Conservation (phyloP, 768 basidiomycete genomes). For the Hirschioporus abietinus region DNA sequence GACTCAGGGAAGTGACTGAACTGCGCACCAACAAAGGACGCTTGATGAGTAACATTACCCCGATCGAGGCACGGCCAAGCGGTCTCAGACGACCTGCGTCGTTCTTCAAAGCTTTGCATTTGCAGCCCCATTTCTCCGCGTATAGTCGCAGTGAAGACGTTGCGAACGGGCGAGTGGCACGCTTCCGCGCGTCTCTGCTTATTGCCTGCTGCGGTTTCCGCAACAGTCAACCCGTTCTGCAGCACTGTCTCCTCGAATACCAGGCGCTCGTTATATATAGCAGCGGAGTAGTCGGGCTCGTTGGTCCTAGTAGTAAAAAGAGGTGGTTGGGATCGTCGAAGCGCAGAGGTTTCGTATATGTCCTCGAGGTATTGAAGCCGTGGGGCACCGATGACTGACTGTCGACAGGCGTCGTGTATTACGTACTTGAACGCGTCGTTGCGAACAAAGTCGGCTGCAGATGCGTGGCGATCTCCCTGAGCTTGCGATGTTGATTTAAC, state of each 20-base stretch:
- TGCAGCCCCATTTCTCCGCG: background rate
- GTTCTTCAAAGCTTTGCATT: background rate
- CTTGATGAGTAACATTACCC: background rate
- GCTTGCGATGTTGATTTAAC: constrained; percentile 43
- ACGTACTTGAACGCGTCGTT: constrained; percentile 41
- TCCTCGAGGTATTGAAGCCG: constrained; percentile 68
- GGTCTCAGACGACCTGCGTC: background rate
- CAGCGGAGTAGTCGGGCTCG: constrained; percentile 45
- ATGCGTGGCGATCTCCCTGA: background rate
- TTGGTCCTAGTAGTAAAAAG: constrained; percentile 22
- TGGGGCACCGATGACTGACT: constrained; percentile 46
- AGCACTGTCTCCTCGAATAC: constrained; percentile 40
- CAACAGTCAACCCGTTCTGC: constrained; percentile 62
- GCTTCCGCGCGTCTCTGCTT: constrained; percentile 82
- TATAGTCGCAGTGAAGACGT: constrained; percentile 12
- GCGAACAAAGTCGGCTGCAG: background rate
- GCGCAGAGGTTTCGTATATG: constrained; percentile 30
- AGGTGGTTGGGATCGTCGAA: background rate
- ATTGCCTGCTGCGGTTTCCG: constrained; percentile 76
- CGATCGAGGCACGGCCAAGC: background rate
- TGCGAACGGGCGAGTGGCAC: constrained; percentile 71
- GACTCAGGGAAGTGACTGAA: background rate
- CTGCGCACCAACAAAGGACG: background rate
- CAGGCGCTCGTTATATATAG: constrained; percentile 32
- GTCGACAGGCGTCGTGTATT: constrained; percentile 53